phyloP scores from a whole-genome alignment of 2,329 filamentous ascomycete genomes.

The Lecanosticta acicola region DNA sequence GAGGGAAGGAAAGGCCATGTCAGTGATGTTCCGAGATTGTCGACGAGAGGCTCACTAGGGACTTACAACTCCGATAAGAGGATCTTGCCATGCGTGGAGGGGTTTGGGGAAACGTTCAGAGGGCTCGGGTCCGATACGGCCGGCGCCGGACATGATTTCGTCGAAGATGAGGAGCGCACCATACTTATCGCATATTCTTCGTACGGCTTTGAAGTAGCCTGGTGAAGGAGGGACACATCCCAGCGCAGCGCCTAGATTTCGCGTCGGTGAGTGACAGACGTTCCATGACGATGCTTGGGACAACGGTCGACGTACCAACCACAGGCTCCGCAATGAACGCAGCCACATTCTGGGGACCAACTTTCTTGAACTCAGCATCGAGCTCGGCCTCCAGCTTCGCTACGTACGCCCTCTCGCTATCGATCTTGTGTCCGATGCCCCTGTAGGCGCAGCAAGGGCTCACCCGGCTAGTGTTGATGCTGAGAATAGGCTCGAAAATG shows the following conservation, averaged over 20 bases:
- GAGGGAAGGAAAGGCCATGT: too few species aligned
- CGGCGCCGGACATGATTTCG: conserved; percentile 68
- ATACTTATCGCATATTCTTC: conserved; percentile 62
- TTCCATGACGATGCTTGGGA: background rate
- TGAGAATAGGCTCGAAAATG: conserved; percentile 57
- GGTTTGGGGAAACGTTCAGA: conserved; percentile 26
- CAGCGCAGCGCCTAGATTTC: background rate
- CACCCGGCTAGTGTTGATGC: conserved; percentile 51
- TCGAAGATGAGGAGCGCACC: conserved; percentile 73
- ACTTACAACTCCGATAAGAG: conserved; percentile 39
- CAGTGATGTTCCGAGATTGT: too few species aligned
- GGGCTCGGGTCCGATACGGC: conserved; percentile 47
- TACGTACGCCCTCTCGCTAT: conserved; percentile 55
- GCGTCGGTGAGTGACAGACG: background rate
- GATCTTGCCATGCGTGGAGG: conserved; percentile 57
- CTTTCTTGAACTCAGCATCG: conserved; percentile 58
- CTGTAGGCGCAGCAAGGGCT: conserved; percentile 64
- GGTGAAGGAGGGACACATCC: conserved; percentile 57
- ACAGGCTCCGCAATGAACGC: conserved; percentile 70
- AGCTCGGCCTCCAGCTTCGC: conserved; percentile 57
- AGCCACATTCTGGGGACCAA: conserved; percentile 62
- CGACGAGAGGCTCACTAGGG: too few species aligned
- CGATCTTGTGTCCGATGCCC: conserved; percentile 27
- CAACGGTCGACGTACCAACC: conserved; percentile 46
- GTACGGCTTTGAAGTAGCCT: conserved; percentile 66